phyloP scores from a whole-genome alignment of 345 rosid genomes.

The Atalantia buxifolia region DNA sequence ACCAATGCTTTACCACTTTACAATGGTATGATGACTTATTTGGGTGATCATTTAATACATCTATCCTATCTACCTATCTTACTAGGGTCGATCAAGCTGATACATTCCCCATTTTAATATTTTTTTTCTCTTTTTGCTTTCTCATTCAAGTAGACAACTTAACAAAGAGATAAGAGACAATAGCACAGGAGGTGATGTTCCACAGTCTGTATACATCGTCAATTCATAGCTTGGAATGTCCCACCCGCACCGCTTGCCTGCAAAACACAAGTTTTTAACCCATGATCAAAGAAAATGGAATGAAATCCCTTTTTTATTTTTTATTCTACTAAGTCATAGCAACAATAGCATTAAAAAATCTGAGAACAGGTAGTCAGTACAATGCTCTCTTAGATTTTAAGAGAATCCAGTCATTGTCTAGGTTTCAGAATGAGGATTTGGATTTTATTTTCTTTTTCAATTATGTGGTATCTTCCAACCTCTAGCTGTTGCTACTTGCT shows the following conservation, averaged over 20 bases:
- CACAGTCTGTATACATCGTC: neutral
- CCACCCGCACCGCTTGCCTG: conserved; percentile 27
- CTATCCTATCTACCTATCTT: no score
- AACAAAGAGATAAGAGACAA: neutral
- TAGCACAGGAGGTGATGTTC: neutral
- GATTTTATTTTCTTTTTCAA: neutral
- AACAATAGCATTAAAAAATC: neutral
- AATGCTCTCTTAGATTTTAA: neutral
- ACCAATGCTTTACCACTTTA: no score
- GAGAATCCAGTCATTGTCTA: neutral
- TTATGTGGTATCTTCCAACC: neutral
- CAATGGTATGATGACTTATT: no score
- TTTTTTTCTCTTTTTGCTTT: no score
- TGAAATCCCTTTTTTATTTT: no score
- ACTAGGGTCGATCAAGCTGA: neutral
- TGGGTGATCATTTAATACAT: no score
- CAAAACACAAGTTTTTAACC: conserved; percentile 11
- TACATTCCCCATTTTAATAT: neutral
- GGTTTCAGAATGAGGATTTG: neutral
- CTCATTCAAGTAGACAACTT: neutral
- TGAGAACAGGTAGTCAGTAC: neutral
- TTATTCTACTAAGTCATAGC: no score
- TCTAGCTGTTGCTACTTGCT: neutral
- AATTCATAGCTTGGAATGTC: conserved; percentile 26
- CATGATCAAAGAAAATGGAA: no score